Conservation (phyloP, 1,284 basidiomycete genomes). For the Malassezia equina region DNA sequence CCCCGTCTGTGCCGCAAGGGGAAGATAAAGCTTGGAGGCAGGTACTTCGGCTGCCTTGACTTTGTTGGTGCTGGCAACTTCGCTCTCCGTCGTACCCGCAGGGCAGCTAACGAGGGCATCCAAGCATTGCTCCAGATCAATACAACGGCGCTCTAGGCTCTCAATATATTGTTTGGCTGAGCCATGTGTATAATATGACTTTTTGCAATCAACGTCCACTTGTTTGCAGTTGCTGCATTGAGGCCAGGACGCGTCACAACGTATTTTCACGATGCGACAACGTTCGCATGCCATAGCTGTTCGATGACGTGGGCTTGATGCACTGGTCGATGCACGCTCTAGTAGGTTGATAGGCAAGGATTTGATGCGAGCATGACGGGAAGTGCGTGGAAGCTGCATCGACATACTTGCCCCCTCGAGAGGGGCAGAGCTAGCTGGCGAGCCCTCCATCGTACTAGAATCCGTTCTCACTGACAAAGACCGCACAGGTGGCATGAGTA, state of each 20-base stretch:
- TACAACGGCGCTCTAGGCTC: slow-evolving; percentile 8
- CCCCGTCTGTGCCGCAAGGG: not conserved
- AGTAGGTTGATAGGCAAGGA: not conserved
- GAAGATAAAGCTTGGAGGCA: not conserved
- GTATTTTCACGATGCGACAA: slow-evolving; percentile 6
- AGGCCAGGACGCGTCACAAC: slow-evolving; percentile 14
- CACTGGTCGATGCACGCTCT: not conserved
- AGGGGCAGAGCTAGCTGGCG: not conserved
- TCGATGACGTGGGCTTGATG: slow-evolving; percentile 1
- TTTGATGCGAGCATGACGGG: not conserved
- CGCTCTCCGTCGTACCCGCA: not conserved
- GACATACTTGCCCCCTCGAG: not conserved
- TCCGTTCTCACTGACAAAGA: not conserved
- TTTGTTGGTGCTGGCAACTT: not conserved
- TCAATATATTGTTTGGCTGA: slow-evolving; percentile 7
- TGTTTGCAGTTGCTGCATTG: slow-evolving; percentile 4
- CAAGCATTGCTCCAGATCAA: not conserved
- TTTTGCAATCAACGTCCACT: slow-evolving; percentile 6
- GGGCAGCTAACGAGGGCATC: not conserved
- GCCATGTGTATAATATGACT: not conserved
- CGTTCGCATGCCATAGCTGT: slow-evolving; percentile 4
- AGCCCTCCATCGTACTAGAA: not conserved
- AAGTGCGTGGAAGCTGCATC: not conserved
- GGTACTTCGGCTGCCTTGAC: not conserved
- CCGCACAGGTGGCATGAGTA: not conserved